Evolutionary conservation across 2,329 filamentous ascomycete genomes (phyloP).

Genomic region (Dothiorella sarmentorum): DNA sequence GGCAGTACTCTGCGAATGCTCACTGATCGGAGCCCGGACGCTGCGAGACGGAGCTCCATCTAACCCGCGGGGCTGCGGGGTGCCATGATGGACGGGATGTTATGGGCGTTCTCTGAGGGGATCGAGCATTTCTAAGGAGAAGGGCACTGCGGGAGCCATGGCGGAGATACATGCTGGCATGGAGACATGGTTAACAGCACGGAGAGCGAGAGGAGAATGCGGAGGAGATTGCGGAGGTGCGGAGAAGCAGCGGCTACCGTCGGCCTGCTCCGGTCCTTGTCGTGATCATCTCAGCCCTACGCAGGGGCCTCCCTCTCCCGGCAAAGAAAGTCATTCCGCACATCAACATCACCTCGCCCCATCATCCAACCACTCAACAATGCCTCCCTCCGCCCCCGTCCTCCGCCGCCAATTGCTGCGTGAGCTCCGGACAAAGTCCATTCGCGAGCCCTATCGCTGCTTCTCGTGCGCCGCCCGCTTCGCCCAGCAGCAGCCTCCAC

Average conservation of each 20-base stretch:
- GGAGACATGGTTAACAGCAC: slow-evolving; percentile 25
- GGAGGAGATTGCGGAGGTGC: slow-evolving; percentile 23
- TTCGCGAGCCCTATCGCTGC: slow-evolving; percentile 41
- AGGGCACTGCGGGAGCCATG: slow-evolving; percentile 26
- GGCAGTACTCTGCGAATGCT: no score
- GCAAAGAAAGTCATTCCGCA: slow-evolving; percentile 15
- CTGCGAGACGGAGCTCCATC: slow-evolving; percentile 52
- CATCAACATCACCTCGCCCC: neutral
- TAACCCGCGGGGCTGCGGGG: neutral
- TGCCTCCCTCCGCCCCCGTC: slow-evolving; percentile 26
- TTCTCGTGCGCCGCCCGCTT: slow-evolving; percentile 49
- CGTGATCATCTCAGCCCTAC: slow-evolving; percentile 16
- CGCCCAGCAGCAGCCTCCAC: slow-evolving; percentile 36
- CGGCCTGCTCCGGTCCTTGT: slow-evolving; percentile 22
- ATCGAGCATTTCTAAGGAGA: neutral
- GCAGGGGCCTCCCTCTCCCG: neutral
- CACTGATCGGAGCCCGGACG: slow-evolving; percentile 59
- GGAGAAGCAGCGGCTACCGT: slow-evolving; percentile 25
- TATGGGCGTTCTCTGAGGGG: slow-evolving; percentile 20
- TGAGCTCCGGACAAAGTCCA: slow-evolving; percentile 16
- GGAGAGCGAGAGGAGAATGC: slow-evolving; percentile 5
- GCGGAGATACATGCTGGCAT: slow-evolving; percentile 34
- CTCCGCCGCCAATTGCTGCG: slow-evolving; percentile 32
- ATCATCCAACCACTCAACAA: slow-evolving; percentile 21
- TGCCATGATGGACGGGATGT: neutral